phyloP scores from a whole-genome alignment of 1,139 yeast genomes.

The Hansenula anomala region DNA sequence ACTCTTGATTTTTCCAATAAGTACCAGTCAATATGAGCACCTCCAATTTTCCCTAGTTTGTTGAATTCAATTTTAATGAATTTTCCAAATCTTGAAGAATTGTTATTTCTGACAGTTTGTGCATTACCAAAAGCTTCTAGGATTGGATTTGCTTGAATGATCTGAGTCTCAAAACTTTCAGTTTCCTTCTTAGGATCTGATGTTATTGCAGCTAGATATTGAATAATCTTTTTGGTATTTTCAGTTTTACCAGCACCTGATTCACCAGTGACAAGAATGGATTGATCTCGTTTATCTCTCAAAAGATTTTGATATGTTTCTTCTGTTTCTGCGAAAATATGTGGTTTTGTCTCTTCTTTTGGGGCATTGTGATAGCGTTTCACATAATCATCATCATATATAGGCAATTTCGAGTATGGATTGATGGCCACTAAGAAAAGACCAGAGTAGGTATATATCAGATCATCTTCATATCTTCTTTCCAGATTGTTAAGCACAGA shows the following conservation, averaged over 20 bases:
- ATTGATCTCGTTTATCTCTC: slow-evolving; percentile 70
- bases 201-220: slow-evolving; percentile 80
- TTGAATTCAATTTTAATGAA: slow-evolving; percentile 85
- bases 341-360: slow-evolving; percentile 61
- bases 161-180: slow-evolving; percentile 68
- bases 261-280: slow-evolving; percentile 94
- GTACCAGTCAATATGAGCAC: slow-evolving; percentile 95
- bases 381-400: slow-evolving; percentile 61
- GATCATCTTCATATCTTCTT: slow-evolving; percentile 70
- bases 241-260: slow-evolving; percentile 99
- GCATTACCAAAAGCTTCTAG: slow-evolving; percentile 97
- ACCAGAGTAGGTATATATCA: slow-evolving; percentile 80
- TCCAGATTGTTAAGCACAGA: slow-evolving; percentile 82
- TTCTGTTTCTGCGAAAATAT: slow-evolving; percentile 89
- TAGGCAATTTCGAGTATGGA: slow-evolving; percentile 77
- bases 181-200: slow-evolving; percentile 25
- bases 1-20: slow-evolving; percentile 91
- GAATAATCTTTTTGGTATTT: slow-evolving; percentile 93
- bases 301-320: slow-evolving; percentile 77
- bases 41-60: slow-evolving; percentile 60
- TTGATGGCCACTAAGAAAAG: slow-evolving; percentile 92
- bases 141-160: slow-evolving; percentile 91
- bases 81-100: slow-evolving; percentile 96
- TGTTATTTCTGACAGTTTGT: slow-evolving; percentile 89
- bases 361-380: slow-evolving; percentile 42